Base-by-base conservation (phyloP, 805 yeast species). In the Metschnikowia lachancei region DNA sequence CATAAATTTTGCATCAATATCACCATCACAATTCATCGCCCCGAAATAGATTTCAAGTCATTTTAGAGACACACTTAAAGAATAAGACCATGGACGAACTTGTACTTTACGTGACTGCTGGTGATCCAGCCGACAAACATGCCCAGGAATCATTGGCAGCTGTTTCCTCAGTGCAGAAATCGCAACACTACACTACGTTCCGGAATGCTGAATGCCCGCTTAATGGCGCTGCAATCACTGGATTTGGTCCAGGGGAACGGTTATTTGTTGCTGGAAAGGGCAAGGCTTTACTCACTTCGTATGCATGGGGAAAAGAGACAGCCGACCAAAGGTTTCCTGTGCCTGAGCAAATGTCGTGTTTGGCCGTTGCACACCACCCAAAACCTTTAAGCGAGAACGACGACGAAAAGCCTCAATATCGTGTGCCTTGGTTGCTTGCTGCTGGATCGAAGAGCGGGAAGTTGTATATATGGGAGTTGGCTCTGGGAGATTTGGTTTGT, bases 401-500 rank as follows among this genome's bases (percentile, higher is more conserved):
- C 22, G 37, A 33, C 17, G 12, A 19, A 4, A 34, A 36, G 17
- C 75, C 81, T 4, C 65, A 60, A 37, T 77, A 73, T 60, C 67
- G 78, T 51, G 59, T 76, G 32, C 85, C 85, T 17, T 83, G 85
- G 76, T 60, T 87, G 33, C 64, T 94, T 20, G 83, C 81, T 6
- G 95, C 85, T 36, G 90, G 92, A 49, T 75, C 94, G 43, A 61
- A 71, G 48, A 59, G 83, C n/a, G 98, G 98, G 11, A 78, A 82
- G 53, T 52, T 94, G 13, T 86, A 86, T 59, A 64, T 91, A 1
- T 92, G 98, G 98, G 96, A 89, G 56, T 60, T 91, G 42, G 64
- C 75, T 9, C 84, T 94, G 1, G 98, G 98, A 0, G 66, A 79
- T 19, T 71, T 94, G 39, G 59, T 91, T 19, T 72, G 78, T 39